These are phyloP conservation scores for Verticillium nubilum DNA, from an alignment of 2,329 filamentous ascomycete genomes.

Conservation along the genomic window DNA sequence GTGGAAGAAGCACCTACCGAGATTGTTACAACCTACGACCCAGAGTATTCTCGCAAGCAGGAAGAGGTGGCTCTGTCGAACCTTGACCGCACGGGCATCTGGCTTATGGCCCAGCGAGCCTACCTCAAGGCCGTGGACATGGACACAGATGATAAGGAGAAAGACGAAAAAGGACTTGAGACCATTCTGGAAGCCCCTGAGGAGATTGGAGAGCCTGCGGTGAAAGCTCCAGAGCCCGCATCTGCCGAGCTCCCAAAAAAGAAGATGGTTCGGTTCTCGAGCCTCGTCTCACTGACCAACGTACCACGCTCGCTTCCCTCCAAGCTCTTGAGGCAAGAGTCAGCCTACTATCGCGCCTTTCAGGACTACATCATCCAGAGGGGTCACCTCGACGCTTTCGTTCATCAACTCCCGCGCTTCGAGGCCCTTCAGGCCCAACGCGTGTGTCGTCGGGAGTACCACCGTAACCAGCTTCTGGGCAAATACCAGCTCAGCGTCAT, in stretches of 20 bases:
- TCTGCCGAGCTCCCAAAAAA: conserved; percentile 37
- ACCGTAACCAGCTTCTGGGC: conserved; percentile 77
- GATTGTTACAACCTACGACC: conserved; percentile 66
- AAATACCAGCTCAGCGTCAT: conserved; percentile 74
- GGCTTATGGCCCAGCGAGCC: conserved; percentile 76
- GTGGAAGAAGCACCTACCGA: conserved; percentile 51
- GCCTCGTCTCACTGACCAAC: conserved; percentile 38
- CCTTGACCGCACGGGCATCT: conserved; percentile 77
- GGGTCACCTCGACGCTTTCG: conserved; percentile 68
- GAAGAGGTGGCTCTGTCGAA: conserved; percentile 66
- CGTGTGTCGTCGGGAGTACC: conserved; percentile 64
- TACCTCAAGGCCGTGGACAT: conserved; percentile 66
- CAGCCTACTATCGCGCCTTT: conserved; percentile 85
- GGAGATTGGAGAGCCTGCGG: conserved; percentile 19
- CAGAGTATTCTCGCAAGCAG: conserved; percentile 69
- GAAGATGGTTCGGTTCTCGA: conserved; percentile 73
- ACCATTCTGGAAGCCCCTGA: conserved; percentile 29
- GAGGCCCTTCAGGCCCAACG: conserved; percentile 84
- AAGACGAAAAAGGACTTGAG: conserved; percentile 17
- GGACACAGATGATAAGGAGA: conserved; percentile 20
- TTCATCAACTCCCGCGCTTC: conserved; percentile 78
- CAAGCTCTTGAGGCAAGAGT: conserved; percentile 54
- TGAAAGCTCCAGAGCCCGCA: conserved; percentile 18
- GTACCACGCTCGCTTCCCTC: conserved; percentile 46
- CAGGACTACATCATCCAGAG: conserved; percentile 65